These are phyloP conservation scores for Epichloe brachyelytri DNA, from an alignment of 2,329 filamentous ascomycete genomes.

Conservation along the genomic window DNA sequence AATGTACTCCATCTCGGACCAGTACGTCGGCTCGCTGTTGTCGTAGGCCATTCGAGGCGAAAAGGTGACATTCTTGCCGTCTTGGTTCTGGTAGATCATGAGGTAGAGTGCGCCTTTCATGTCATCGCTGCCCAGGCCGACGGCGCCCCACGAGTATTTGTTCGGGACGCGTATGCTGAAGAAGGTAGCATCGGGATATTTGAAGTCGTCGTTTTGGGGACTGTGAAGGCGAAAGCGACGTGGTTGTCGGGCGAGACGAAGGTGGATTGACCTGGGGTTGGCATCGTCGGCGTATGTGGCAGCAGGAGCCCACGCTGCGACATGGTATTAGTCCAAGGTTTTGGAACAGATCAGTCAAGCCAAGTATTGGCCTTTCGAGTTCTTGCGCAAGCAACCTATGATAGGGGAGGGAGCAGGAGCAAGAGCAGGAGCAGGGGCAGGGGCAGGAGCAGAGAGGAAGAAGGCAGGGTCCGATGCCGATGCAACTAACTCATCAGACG, in stretches of 20 bases:
- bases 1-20: constrained; percentile 29
- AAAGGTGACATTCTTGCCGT: constrained; percentile 38
- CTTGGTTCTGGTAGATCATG: constrained; percentile 37
- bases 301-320: constrained; percentile 12
- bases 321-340: background rate
- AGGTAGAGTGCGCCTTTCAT: constrained; percentile 41
- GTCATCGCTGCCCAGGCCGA: constrained; percentile 39
- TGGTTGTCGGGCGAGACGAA: constrained; percentile 31
- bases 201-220: constrained; percentile 29
- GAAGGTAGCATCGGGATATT: constrained; percentile 27
- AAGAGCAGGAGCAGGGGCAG: too few species aligned
- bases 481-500: background rate
- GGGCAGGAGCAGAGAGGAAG: too few species aligned
- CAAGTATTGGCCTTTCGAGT: background rate
- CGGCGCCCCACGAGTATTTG: constrained; percentile 35
- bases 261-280: constrained; percentile 23
- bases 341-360: background rate
- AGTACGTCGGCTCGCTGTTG: constrained; percentile 38
- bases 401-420: background rate
- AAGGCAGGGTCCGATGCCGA: background rate
- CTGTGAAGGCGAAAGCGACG: constrained; percentile 37
- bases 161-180: constrained; percentile 38
- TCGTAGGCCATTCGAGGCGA: constrained; percentile 38
- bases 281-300: constrained; percentile 15
- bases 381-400: background rate